phyloP scores from a whole-genome alignment of 1,139 yeast genomes.

The Debaryomyces nepalensis region DNA sequence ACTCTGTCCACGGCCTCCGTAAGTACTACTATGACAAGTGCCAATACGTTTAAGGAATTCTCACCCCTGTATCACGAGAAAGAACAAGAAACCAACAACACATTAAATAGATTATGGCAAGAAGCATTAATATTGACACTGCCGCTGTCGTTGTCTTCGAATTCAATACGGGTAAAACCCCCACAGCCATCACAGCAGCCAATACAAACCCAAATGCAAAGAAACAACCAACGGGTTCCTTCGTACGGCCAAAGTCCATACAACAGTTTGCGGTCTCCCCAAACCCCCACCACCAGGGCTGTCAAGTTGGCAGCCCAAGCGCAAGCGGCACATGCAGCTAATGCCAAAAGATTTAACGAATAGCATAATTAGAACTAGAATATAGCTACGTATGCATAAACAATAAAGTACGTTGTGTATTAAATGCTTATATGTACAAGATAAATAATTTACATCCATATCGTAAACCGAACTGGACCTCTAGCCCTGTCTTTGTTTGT shows the following conservation, averaged over 20 bases:
- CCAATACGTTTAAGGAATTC: constrained; percentile 42
- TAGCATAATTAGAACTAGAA: constrained; percentile 7
- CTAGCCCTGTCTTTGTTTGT: constrained; percentile 95
- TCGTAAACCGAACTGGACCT: background rate
- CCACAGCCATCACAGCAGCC: constrained; percentile 14
- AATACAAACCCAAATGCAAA: constrained; percentile 21
- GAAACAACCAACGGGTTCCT: constrained; percentile 31
- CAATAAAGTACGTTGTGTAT: constrained; percentile 10
- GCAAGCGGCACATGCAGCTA: constrained; percentile 20
- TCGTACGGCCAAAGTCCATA: constrained; percentile 27
- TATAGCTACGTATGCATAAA: constrained; percentile 6
- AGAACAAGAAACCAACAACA: constrained; percentile 33
- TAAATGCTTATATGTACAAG: constrained; percentile 11
- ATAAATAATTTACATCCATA: constrained; percentile 3
- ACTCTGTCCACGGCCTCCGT: constrained; percentile 1
- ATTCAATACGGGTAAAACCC: constrained; percentile 8
- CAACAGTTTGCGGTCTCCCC: constrained; percentile 24
- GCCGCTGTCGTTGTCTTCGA: constrained; percentile 16
- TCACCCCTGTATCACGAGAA: constrained; percentile 38
- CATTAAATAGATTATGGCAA: constrained; percentile 45
- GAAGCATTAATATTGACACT: constrained; percentile 39
- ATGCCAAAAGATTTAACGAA: constrained; percentile 9
- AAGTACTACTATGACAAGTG: constrained; percentile 18
- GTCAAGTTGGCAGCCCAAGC: constrained; percentile 37
- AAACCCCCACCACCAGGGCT: constrained; percentile 43